Percentiles rank a stretch among this genome's conserved stretches.
Evolutionary conservation across 805 yeast genomes (phyloP).

Genomic region (Saturnispora gosingensis): DNA sequence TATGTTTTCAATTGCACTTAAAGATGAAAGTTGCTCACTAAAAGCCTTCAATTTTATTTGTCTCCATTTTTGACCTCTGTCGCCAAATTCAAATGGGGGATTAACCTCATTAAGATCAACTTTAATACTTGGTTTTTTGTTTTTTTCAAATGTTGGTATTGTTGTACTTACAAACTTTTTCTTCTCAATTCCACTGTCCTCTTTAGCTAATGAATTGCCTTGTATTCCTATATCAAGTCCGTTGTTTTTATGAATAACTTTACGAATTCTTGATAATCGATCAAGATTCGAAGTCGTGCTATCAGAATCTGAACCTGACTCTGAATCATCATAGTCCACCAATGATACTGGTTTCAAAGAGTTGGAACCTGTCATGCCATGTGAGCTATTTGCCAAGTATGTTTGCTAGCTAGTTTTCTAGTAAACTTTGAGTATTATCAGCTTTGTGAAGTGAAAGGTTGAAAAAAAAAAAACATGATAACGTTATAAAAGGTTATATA

Average conservation of each 20-base stretch:
- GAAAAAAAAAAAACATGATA: not conserved
- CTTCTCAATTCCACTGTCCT: not conserved
- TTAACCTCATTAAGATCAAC: not conserved
- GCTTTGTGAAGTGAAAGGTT: not conserved
- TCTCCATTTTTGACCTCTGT: constrained; percentile 31
- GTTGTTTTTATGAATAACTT: constrained; percentile 8
- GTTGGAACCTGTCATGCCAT: not conserved
- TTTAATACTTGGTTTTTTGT: not conserved
- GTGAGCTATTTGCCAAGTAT: not conserved
- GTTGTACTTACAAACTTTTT: not conserved
- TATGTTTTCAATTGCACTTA: not conserved
- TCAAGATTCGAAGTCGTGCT: not conserved
- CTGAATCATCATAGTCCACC: not conserved
- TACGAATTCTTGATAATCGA: not conserved
- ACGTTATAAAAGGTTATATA: not conserved
- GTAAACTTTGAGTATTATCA: not conserved
- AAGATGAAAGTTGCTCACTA: not conserved
- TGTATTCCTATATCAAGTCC: constrained; percentile 10
- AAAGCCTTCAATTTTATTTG: constrained; percentile 28
- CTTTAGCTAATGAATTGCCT: not conserved
- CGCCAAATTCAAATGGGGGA: constrained; percentile 29
- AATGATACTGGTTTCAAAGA: not conserved
- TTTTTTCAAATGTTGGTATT: constrained; percentile 3
- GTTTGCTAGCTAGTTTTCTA: not conserved
- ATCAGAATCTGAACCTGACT: not conserved